These are phyloP conservation scores for Pelargonium citronellum DNA, from an alignment of 441 rosid genomes.

Conservation along the genomic window DNA sequence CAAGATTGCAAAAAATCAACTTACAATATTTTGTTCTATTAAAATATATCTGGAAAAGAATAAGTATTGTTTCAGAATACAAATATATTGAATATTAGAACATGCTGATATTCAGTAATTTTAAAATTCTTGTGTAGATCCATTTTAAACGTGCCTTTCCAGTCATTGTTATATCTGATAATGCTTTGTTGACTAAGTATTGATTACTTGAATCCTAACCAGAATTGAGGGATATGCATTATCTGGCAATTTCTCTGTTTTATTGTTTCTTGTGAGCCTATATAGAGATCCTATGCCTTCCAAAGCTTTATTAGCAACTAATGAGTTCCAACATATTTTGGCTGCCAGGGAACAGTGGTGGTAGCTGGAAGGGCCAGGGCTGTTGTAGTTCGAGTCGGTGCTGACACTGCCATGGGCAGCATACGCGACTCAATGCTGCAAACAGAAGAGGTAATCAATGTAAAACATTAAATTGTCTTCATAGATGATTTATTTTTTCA, in stretches of 20 bases:
- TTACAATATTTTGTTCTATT: background rate
- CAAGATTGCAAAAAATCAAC: background rate
- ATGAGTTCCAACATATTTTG: constrained; percentile 26
- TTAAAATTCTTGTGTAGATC: background rate
- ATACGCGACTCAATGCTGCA: constrained; percentile 93
- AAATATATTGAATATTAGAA: background rate
- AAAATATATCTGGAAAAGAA: background rate
- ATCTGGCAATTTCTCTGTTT: background rate
- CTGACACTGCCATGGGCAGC: constrained; percentile 97
- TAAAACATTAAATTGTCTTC: constrained; percentile 14
- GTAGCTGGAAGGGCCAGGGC: constrained; percentile 95
- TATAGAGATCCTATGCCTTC: constrained; percentile 13
- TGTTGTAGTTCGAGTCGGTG: constrained; percentile 84
- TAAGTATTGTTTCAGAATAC: constrained; percentile 2
- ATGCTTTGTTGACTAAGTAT: background rate
- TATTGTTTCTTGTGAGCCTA: constrained; percentile 17
- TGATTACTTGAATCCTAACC: background rate
- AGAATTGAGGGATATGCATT: constrained; percentile 7
- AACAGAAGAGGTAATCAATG: constrained; percentile 70
- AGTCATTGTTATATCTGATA: background rate
- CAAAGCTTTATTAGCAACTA: constrained; percentile 11
- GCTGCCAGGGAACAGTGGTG: constrained; percentile 85
- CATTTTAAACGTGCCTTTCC: background rate
- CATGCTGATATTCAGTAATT: background rate
- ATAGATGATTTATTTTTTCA: constrained; percentile 8